These are phyloP conservation scores for Coemansia sp. DNA, from an alignment of 371 early-diverging fungal genomes.

Conservation along the genomic window DNA sequence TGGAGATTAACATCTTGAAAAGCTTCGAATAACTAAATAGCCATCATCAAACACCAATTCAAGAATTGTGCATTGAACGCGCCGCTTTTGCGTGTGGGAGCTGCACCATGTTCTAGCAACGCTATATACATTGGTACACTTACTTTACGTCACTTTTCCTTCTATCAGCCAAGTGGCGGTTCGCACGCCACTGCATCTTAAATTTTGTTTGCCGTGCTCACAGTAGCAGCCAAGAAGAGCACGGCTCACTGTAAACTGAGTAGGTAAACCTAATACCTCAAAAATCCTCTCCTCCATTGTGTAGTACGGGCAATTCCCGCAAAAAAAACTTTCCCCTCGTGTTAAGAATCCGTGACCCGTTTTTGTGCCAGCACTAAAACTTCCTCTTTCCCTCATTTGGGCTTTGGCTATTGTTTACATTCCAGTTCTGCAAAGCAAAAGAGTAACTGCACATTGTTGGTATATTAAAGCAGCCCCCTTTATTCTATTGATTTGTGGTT, in stretches of 20 bases:
- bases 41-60: too few relatives aligned
- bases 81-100: neutral
- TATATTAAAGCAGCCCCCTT: conserved; percentile 6
- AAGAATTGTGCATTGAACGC: too few relatives aligned
- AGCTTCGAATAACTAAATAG: too few relatives aligned
- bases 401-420: neutral
- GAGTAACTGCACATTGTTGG: conserved; percentile 8
- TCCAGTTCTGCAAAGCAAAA: neutral
- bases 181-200: conserved; percentile 10
- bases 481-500: neutral
- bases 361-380: neutral
- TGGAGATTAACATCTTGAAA: neutral
- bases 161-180: conserved; percentile 12
- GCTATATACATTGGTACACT: neutral
- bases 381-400: conserved; percentile 6
- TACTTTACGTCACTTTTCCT: neutral
- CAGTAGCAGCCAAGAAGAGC: conserved; percentile 2
- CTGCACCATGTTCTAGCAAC: neutral
- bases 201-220: neutral
- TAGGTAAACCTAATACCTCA: neutral
- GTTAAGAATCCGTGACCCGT: neutral
- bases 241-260: conserved; percentile 11
- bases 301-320: neutral
- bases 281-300: neutral
- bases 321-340: conserved; percentile 1